Base-by-base conservation (phyloP, 2,329 filamentous ascomycete genomes). In the Fusarium ramigenum region DNA sequence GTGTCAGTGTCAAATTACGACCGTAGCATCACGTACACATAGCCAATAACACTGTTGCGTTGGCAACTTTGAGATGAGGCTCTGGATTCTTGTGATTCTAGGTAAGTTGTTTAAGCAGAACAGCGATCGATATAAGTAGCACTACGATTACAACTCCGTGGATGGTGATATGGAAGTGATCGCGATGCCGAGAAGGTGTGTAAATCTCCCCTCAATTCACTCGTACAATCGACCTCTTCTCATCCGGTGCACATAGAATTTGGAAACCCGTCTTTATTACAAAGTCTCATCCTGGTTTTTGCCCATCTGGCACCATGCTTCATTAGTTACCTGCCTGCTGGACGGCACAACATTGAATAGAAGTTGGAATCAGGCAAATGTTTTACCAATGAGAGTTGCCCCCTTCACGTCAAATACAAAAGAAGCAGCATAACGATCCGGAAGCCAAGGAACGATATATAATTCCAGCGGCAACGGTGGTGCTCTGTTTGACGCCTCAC, bases 321-420 rank as follows among this genome's bases (percentile, higher is more conserved):
- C 52, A 47, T 56, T 47, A 40, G 44, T 53, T 50, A 44, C 47
- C 54, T 58, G 56, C 60, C 68, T 43, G 56, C 63, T 43, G n/a
- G 61, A 47, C 66, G 46, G 58, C 39, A 52, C 53, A 34, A 42
- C 39, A 52, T 60, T 69, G 59, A 52, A 65, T 56, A 44, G 36
- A 63, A 36, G 32, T 36, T 25, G 42, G 46, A 52, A 52, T 43
- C 36, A 28, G 52, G 49, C 49, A 49, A 52, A 60, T 47, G 63
- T 49, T 50, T 37, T 63, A 39, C 73, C 65, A 68, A 70, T 70
- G 72, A 77, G 75, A 73, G 23, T 46, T 77, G 50, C 60, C 60
- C 60, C 56, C 39, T 46, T 67, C 56, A 53, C 47, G 56, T 58
- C 47, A 56, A 56, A 53, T 47, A 53, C 28, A 4, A 37, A 25